Percentiles rank a stretch among this genome's conserved stretches.
Conservation (phyloP, 441 rosid species). For the Brassica balearica region DNA sequence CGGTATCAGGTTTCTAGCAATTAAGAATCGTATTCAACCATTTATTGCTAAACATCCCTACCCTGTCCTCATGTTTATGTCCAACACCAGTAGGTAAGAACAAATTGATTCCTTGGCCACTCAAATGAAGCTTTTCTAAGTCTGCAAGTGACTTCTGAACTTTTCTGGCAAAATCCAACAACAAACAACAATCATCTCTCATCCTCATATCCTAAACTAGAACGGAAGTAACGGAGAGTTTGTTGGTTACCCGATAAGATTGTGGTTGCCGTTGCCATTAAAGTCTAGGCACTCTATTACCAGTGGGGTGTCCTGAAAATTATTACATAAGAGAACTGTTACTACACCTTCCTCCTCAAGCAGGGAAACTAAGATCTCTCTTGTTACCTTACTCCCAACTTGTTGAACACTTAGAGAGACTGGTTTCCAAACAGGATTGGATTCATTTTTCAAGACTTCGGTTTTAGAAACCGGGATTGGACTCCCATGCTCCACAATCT, state of each 20-base stretch:
- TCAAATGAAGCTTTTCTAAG: constrained; percentile 70
- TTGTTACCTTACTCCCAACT: constrained; percentile 87
- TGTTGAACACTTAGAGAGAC: constrained; percentile 81
- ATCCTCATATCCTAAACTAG: no score
- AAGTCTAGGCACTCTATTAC: no score
- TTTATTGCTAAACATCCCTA: constrained; percentile 33
- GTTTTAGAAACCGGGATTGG: constrained; percentile 85
- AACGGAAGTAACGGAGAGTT: no score
- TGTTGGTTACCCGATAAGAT: no score
- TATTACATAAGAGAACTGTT: no score
- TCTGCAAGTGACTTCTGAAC: constrained; percentile 76
- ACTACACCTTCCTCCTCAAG: constrained; percentile 10
- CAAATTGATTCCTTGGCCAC: constrained; percentile 58
- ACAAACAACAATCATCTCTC: no score
- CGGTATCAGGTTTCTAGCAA: constrained; percentile 8
- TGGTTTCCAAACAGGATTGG: constrained; percentile 78
- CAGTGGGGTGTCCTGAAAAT: no score
- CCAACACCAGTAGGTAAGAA: constrained; percentile 61
- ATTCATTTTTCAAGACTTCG: constrained; percentile 83
- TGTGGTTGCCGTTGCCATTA: no score
- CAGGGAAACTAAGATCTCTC: neutral
- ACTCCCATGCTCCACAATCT: constrained; percentile 64
- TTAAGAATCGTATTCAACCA: no score
- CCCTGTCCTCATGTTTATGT: constrained; percentile 66
- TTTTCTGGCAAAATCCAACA: constrained; percentile 58